phyloP scores from a whole-genome alignment of 2,329 filamentous ascomycete species.

The Fusarium chlamydosporum region DNA sequence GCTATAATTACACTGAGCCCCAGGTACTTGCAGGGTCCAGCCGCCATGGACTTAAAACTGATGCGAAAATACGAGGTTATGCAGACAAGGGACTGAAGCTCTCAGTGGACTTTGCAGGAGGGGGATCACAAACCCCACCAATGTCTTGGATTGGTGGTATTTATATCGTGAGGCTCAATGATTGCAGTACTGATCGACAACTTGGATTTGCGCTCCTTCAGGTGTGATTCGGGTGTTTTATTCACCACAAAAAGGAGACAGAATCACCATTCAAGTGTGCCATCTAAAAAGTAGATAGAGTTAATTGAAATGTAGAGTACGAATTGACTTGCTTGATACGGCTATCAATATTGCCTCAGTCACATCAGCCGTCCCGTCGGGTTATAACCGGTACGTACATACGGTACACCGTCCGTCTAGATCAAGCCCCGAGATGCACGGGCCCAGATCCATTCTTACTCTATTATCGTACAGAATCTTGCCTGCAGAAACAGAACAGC shows the following conservation, averaged over 20 bases:
- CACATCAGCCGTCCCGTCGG: conserved; percentile 19
- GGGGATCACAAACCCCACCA: conserved; percentile 5
- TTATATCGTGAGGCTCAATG: neutral
- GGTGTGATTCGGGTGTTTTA: too few species aligned
- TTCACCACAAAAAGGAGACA: too few species aligned
- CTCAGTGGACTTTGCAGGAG: conserved; percentile 6
- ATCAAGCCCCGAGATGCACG: conserved; percentile 29
- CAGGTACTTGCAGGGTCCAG: conserved; percentile 27
- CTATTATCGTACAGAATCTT: conserved; percentile 27
- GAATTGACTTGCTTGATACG: conserved; percentile 1
- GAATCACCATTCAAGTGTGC: too few species aligned
- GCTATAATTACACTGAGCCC: conserved; percentile 40
- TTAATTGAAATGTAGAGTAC: neutral
- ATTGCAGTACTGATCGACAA: neutral
- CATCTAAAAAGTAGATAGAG: neutral
- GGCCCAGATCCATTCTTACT: conserved; percentile 30
- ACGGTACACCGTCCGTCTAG: conserved; percentile 34
- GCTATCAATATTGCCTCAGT: conserved; percentile 22
- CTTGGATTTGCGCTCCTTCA: too few species aligned
- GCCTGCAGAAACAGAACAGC: conserved; percentile 39
- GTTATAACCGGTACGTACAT: conserved; percentile 4
- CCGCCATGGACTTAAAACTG: conserved; percentile 5
- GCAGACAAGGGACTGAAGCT: conserved; percentile 15
- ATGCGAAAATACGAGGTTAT: conserved; percentile 41
- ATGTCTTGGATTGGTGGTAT: conserved; percentile 25